These are phyloP conservation scores for Penicillium canariense DNA, from an alignment of 495 filamentous ascomycete species.

Conservation along the genomic window DNA sequence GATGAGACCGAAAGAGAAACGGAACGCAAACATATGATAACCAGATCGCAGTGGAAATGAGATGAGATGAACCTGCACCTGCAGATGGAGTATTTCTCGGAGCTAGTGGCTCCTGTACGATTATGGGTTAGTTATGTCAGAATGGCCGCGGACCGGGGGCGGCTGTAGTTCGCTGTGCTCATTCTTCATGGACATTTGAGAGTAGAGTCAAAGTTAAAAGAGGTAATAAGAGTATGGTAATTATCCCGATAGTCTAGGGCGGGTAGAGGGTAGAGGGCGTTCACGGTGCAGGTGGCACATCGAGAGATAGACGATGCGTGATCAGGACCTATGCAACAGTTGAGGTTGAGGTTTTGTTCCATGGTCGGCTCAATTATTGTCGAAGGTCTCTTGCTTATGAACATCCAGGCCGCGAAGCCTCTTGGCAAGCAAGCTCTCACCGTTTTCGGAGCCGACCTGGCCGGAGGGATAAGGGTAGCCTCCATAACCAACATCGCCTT, in stretches of 20 bases:
- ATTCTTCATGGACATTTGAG: background rate
- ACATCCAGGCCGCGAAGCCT: slow-evolving; percentile 51
- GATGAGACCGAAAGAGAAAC: background rate
- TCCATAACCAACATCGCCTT: slow-evolving; percentile 66
- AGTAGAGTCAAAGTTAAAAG: background rate
- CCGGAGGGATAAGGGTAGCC: slow-evolving; percentile 47
- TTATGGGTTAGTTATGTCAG: slow-evolving; percentile 7
- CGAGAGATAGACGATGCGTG: background rate
- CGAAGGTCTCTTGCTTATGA: slow-evolving; percentile 27
- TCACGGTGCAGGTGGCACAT: background rate
- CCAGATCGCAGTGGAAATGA: background rate
- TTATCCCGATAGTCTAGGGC: background rate
- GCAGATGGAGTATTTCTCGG: background rate
- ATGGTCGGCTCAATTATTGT: slow-evolving; percentile 14
- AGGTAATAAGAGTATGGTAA: background rate
- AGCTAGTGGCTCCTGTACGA: background rate
- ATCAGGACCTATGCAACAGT: background rate
- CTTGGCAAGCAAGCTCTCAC: slow-evolving; percentile 56
- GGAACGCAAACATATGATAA: background rate
- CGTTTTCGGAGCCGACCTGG: slow-evolving; percentile 37
- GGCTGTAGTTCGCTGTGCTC: background rate
- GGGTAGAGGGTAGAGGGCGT: background rate
- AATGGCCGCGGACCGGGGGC: slow-evolving; percentile 7
- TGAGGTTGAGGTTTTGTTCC: background rate
- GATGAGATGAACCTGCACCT: background rate